A percentile compares a stretch with the other conserved stretches of the same genome.
Conservation (phyloP, 441 rosid genomes). For the Erodium texanum region DNA sequence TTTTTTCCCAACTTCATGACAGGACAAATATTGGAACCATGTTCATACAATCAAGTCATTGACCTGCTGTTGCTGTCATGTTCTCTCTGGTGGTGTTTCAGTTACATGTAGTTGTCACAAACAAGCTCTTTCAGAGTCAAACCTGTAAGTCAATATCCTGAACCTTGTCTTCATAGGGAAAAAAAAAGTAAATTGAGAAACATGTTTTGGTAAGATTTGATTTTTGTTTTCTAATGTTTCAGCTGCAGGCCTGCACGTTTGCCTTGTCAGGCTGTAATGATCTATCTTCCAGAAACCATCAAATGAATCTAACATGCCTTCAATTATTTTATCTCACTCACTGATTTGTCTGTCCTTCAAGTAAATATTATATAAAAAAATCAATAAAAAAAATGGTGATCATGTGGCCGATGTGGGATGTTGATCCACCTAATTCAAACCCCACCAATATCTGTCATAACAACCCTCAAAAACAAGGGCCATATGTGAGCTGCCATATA, state of each 20-base stretch:
- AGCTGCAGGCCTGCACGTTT: not conserved
- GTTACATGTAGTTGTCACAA: not conserved
- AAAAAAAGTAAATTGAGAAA: not conserved
- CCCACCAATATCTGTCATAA: not conserved
- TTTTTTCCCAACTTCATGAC: too few relatives aligned
- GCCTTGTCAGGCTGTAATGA: conserved; percentile 6
- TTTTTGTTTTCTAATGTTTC: not conserved
- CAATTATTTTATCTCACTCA: not conserved
- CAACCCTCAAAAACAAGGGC: too few relatives aligned
- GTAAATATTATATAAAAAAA: too few relatives aligned
- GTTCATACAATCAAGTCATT: too few relatives aligned
- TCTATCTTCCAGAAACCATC: not conserved
- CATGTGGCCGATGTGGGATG: conserved; percentile 1
- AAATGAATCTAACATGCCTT: not conserved
- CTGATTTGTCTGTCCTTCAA: conserved; percentile 1
- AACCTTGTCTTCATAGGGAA: not conserved
- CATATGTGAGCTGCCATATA: not conserved
- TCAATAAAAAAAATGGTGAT: not conserved
- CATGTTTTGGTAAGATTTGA: not conserved
- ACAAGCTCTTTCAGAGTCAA: not conserved
- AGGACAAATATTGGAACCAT: too few relatives aligned
- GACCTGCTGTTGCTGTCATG: not conserved
- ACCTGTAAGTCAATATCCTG: not conserved
- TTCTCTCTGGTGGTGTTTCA: not conserved
- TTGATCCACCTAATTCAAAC: not conserved